Evolutionary conservation across 441 rosid genomes (phyloP).

Genomic region (Erysimum pusillum): DNA sequence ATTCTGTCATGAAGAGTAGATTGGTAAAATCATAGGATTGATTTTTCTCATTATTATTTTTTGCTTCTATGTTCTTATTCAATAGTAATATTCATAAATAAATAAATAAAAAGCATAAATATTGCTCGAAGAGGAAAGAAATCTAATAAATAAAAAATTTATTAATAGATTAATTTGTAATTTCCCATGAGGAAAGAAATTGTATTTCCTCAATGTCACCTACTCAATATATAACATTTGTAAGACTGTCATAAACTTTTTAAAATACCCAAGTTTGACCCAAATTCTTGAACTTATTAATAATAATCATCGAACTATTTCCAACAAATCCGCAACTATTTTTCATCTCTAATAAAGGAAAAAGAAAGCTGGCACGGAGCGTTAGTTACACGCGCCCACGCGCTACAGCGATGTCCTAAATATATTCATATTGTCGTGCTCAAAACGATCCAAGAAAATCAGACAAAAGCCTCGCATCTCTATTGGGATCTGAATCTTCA

Average conservation of each 20-base stretch:
- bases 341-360: neutral
- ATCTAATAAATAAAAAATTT: neutral
- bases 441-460: conserved; percentile 42
- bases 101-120: no score
- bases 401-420: conserved; percentile 14
- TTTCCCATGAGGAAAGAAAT: neutral
- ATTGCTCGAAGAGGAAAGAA: neutral
- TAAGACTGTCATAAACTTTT: neutral
- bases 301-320: neutral
- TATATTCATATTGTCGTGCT: conserved; percentile 35
- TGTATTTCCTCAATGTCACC: neutral
- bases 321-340: neutral
- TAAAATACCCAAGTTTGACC: conserved; percentile 9
- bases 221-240: neutral
- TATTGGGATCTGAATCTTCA: conserved; percentile 46
- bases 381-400: conserved; percentile 5
- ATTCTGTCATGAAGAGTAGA: conserved; percentile 2
- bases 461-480: conserved; percentile 38
- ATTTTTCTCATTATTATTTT: neutral
- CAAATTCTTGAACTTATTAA: no score
- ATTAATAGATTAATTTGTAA: neutral
- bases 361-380: neutral
- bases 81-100: no score
- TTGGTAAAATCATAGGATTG: neutral
- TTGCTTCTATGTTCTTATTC: neutral